A percentile compares a stretch with the other conserved stretches of the same genome.
These are phyloP conservation scores for Peniophora sp. DNA, from an alignment of 1,284 basidiomycete genomes.

Conservation along the genomic window DNA sequence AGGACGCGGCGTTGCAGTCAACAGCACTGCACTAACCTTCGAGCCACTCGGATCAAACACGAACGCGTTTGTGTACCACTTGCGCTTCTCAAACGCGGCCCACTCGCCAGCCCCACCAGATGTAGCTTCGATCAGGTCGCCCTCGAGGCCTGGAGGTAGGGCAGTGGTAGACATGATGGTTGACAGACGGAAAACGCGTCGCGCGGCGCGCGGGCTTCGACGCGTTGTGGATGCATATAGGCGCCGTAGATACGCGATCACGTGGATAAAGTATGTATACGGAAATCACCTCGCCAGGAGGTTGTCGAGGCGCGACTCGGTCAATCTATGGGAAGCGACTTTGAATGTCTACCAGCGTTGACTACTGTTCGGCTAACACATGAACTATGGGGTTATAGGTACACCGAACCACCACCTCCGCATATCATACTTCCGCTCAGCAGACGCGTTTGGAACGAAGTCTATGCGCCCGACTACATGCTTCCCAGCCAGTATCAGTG, in stretches of 20 bases:
- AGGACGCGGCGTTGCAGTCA: not conserved
- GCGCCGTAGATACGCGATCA: too few species aligned
- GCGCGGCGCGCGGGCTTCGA: too few species aligned
- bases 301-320: too few species aligned
- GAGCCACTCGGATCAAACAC: slow-evolving; percentile 24
- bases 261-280: too few species aligned
- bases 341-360: too few species aligned
- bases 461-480: slow-evolving; percentile 52
- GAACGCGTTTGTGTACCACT: slow-evolving; percentile 55
- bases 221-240: too few species aligned
- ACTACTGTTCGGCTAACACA: too few species aligned
- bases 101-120: slow-evolving; percentile 35
- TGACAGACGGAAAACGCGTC: too few species aligned
- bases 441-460: slow-evolving; percentile 26
- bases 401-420: slow-evolving; percentile 51
- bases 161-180: not conserved
- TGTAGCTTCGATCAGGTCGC: slow-evolving; percentile 18
- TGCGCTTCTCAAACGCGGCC: slow-evolving; percentile 28
- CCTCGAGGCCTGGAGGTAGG: slow-evolving; percentile 27
- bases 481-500: slow-evolving; percentile 38
- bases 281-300: too few species aligned
- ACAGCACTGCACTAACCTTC: slow-evolving; percentile 15
- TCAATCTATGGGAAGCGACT: too few species aligned
- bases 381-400: too few species aligned
- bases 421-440: slow-evolving; percentile 20